A percentile compares a stretch with the other conserved stretches of the same genome.
These are phyloP conservation scores for Aspergillus sclerotialis DNA, from an alignment of 2,329 filamentous ascomycete species.

Conservation along the genomic window DNA sequence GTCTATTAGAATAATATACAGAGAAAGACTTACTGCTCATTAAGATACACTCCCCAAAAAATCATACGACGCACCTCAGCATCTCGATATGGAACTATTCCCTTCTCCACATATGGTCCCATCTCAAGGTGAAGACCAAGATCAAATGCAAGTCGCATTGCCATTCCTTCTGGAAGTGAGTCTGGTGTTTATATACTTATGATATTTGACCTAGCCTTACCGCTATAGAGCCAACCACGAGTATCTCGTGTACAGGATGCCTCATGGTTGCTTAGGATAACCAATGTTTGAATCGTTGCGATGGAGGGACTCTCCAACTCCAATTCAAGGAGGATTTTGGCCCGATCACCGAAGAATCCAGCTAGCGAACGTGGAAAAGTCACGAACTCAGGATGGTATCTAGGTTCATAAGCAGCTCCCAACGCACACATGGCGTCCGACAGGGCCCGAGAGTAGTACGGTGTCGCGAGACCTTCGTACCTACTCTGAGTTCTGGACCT, in stretches of 20 bases:
- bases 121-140: background rate
- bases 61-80: background rate
- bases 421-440: constrained; percentile 3
- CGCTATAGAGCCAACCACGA: constrained; percentile 17
- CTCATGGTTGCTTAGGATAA: constrained; percentile 14
- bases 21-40: background rate
- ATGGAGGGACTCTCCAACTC: constrained; percentile 16
- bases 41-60: background rate
- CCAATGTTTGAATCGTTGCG: constrained; percentile 16
- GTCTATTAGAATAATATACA: background rate
- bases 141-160: constrained; percentile 10
- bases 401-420: background rate
- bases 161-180: constrained; percentile 9
- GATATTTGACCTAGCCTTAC: too few relatives aligned
- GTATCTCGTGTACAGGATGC: constrained; percentile 14
- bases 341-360: constrained; percentile 14
- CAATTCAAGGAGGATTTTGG: constrained; percentile 15
- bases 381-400: background rate
- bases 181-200: background rate
- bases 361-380: background rate
- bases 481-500: constrained; percentile 2
- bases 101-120: background rate
- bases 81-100: background rate
- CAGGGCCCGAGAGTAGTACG: constrained; percentile 3
- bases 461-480: constrained; percentile 1